Percentiles rank a stretch among this genome's conserved stretches.
These are phyloP conservation scores for Aspergillus melleus DNA, from an alignment of 2,329 filamentous ascomycete species.

Conservation along the genomic window DNA sequence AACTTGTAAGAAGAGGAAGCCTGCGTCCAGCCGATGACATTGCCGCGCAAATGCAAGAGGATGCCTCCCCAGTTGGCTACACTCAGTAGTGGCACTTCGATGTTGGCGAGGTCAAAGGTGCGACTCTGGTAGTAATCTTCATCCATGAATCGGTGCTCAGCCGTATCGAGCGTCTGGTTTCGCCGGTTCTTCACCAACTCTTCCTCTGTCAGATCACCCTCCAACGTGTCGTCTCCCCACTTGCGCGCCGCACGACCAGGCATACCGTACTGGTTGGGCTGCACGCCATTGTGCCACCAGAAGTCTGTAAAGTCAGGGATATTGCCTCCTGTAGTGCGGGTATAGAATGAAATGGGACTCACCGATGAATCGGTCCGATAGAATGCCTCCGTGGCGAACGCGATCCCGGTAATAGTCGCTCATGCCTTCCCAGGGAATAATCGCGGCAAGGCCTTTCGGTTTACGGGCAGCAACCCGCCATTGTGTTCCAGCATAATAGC, in stretches of 20 bases:
- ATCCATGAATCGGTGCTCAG: constrained; percentile 56
- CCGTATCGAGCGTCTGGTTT: background rate
- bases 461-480: constrained; percentile 53
- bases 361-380: constrained; percentile 53
- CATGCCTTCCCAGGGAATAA: constrained; percentile 56
- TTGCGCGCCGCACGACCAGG: constrained; percentile 17
- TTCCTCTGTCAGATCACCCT: constrained; percentile 18
- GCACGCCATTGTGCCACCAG: constrained; percentile 66
- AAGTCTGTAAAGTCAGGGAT: too few relatives aligned
- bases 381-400: constrained; percentile 60
- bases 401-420: constrained; percentile 55
- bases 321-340: too few relatives aligned
- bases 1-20: constrained; percentile 67
- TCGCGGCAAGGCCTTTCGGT: constrained; percentile 50
- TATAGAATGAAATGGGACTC: too few relatives aligned
- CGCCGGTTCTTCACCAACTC: constrained; percentile 8
- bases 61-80: constrained; percentile 72
- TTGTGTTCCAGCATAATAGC: constrained; percentile 53
- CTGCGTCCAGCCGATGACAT: constrained; percentile 62
- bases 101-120: constrained; percentile 63
- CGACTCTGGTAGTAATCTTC: constrained; percentile 61
- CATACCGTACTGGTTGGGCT: constrained; percentile 64
- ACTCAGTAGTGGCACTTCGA: constrained; percentile 63
- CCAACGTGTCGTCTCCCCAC: constrained; percentile 26
- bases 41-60: constrained; percentile 64